Base-by-base conservation (phyloP, 192 early-diverging fungal genomes). In the Entomortierella lignicola region DNA sequence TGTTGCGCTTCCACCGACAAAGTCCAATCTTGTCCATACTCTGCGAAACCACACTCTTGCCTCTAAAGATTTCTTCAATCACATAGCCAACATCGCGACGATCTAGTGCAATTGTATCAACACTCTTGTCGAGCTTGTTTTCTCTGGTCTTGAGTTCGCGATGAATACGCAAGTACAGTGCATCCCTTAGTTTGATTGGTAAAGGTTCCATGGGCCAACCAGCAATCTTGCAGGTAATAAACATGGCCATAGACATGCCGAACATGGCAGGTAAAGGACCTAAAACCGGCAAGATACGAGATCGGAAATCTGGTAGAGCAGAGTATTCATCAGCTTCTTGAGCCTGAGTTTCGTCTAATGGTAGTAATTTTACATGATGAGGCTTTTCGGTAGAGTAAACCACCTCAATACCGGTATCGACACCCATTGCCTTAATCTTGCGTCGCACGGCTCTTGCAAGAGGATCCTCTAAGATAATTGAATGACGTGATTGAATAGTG, bases 381-480 rank as follows among this genome's bases (percentile, higher is more conserved):
- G 97, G 97, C 66, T 97, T 97, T 73, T 99, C 98, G 13, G 93
- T 93, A 10, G 95, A 97, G 72, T 97, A 99, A 26, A 96, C 95
- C 0, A 98, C 97, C n/a, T 92, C 72, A 8, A 99, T 87, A n/a
- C 94, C 95, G 50, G 81, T 81, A 30, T 91, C 85, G 42, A 97
- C 89, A 2, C 92, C 93, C 31, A 79, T 72, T 50, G 87, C 80
- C 66, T 91, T 90, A 53, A 99, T 86, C 27, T 86, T 85, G 42
- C 90, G 83, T 12, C 98, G 86, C 13, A 97, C 96, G 0, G 93
- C 86, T 42, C 96, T 89, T 29, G 97, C 95, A 62, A 98, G 86
- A 0, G 96, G 95, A 81, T 98, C 97, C 88, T 98, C 97, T 89
- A 66, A 39, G n/a, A 25, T n/a, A 2, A 23, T 26, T n/a, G n/a